Conservation (phyloP, 768 basidiomycete genomes). For the Pleurotus tuoliensis region DNA sequence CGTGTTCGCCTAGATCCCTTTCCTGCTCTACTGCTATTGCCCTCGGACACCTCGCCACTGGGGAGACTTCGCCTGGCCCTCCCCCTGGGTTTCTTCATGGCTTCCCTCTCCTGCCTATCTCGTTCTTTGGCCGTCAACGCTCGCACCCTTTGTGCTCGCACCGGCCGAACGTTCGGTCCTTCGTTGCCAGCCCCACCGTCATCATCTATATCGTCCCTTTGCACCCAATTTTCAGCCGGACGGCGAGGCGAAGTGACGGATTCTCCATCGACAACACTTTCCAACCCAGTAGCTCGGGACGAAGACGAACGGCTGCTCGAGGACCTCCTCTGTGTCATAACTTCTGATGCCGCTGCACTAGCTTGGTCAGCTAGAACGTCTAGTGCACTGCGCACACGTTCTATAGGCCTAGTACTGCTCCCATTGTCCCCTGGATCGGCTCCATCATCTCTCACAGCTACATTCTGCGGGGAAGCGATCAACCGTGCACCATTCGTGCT, state of each 20-base stretch:
- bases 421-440: background rate
- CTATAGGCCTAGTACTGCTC: constrained; percentile 7
- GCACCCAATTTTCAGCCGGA: background rate
- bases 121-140: background rate
- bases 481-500: constrained; percentile 1
- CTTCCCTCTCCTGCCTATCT: background rate
- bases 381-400: constrained; percentile 49
- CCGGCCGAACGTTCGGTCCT: background rate
- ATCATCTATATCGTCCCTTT: background rate
- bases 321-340: background rate
- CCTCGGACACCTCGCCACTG: background rate
- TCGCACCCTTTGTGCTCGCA: background rate
- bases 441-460: background rate
- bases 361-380: constrained; percentile 77
- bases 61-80: background rate
- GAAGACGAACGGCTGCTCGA: background rate
- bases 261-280: background rate
- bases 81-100: background rate
- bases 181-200: background rate
- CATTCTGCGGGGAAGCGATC: background rate
- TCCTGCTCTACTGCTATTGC: no score
- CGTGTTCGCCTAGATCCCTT: background rate
- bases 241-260: no score
- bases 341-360: constrained; percentile 32
- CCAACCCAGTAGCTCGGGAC: background rate